A percentile compares a stretch with the other conserved stretches of the same genome.
Evolutionary conservation across 768 basidiomycete genomes (phyloP).

Genomic region (Rhodotorula paludigena): DNA sequence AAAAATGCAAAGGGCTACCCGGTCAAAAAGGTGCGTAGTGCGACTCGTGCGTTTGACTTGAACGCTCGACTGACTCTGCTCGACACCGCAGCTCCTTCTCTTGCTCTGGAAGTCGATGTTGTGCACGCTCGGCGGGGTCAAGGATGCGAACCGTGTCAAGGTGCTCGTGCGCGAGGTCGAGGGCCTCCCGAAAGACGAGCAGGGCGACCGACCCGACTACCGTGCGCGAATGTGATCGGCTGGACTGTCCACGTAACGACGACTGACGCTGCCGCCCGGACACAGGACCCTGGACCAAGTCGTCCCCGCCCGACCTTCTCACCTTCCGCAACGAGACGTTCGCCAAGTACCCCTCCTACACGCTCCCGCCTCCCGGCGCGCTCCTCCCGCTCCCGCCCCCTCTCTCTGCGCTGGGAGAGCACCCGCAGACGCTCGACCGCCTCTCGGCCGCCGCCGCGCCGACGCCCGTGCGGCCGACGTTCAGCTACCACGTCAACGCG

Average conservation of each 20-base stretch:
- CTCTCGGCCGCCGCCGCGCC: conserved; percentile 88
- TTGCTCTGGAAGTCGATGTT: conserved; percentile 91
- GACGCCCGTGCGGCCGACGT: conserved; percentile 65
- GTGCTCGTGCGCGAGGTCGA: conserved; percentile 77
- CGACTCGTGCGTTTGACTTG: neutral
- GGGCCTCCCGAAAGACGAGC: conserved; percentile 55
- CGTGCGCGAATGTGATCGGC: too few relatives aligned
- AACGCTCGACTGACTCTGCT: neutral
- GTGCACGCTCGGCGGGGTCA: conserved; percentile 85
- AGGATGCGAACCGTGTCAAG: conserved; percentile 77
- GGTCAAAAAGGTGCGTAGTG: conserved; percentile 75
- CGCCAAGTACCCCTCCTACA: conserved; percentile 93
- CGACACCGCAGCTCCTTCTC: conserved; percentile 64
- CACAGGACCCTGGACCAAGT: conserved; percentile 56
- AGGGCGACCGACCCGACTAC: neutral
- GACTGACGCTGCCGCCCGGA: conserved; percentile 46
- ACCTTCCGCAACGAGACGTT: conserved; percentile 82
- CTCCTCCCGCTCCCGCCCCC: conserved; percentile 26
- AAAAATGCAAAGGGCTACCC: conserved; percentile 93
- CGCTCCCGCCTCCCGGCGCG: conserved; percentile 52
- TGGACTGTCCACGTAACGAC: too few relatives aligned
- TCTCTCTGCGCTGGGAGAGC: conserved; percentile 11
- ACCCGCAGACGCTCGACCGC: conserved; percentile 46
- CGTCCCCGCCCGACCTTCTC: conserved; percentile 83
- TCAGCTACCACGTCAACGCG: conserved; percentile 34